Base-by-base conservation (phyloP, 306 rosid species). In the Glycyrrhiza uralensis region DNA sequence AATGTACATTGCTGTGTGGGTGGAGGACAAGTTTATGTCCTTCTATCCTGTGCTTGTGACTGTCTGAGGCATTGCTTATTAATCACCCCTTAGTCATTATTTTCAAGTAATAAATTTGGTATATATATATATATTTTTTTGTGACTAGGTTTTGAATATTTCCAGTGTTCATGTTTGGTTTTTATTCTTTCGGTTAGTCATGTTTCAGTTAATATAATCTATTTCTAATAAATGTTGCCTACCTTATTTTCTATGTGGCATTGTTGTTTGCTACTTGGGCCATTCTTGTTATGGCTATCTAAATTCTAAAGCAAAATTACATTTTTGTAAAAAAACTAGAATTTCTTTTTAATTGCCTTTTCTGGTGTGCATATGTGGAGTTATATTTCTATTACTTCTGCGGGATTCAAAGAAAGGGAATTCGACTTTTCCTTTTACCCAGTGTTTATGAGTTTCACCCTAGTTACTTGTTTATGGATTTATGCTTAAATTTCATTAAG, bases 321-420 rank as follows among this genome's bases (percentile, higher is more conserved):
- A n/a, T 5, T 38, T n/a, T 61, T 23, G 29, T 65, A 26, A 54
- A 14, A 44, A 65, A 35, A 35, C n/a, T n/a, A 74, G 29, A 17
- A 23, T 42, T 65, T 28, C 14, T 41, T 15, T 28, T 55, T 33
- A 28, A n/a, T 76, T 66, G 17, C 61, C 8, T 62, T 18, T 52
- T 60, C 38, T 22, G 30, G 76, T 51, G 51, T 30, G 52, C 28
- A n/a, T n/a, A 44, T 30, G 18, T 13, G 10, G 3, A 18, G 19
- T 35, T 35, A 69, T 57, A 47, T 68, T 26, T 76, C 57, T 67
- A 17, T 47, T 72, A 62, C 69, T 56, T 56, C 29, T 36, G 29
- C 52, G 17, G 46, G 41, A 26, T 49, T 59, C 57, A 30, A 39
- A 28, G 76, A 49, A 10, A 29, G 26, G 59, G 13, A 30, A 58